Conservation (phyloP, 805 yeast species). For the Diddensiella santjacobensis region DNA sequence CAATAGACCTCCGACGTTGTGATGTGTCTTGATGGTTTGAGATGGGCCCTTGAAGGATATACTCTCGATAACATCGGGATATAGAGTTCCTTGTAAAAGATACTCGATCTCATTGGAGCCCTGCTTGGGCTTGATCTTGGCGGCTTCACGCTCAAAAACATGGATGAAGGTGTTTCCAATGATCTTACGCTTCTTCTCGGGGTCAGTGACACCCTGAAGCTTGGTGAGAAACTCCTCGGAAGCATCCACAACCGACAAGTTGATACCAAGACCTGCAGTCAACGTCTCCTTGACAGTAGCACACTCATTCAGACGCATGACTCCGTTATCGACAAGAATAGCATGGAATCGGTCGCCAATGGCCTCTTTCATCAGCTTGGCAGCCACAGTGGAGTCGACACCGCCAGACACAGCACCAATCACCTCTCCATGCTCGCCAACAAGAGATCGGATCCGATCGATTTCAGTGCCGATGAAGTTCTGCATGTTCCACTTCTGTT, state of each 20-base stretch:
- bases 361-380: slow-evolving; percentile 96
- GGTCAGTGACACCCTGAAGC: slow-evolving; percentile 93
- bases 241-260: slow-evolving; percentile 92
- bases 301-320: slow-evolving; percentile 93
- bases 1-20: slow-evolving; percentile 96
- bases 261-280: slow-evolving; percentile 90
- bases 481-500: slow-evolving; percentile 95
- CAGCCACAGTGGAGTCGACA: slow-evolving; percentile 98
- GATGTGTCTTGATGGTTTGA: slow-evolving; percentile 98
- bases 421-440: slow-evolving; percentile 97
- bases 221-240: slow-evolving; percentile 80
- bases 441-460: slow-evolving; percentile 81
- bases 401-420: slow-evolving; percentile 99
- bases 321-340: slow-evolving; percentile 95
- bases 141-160: slow-evolving; percentile 95
- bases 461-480: slow-evolving; percentile 97
- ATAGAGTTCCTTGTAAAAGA: slow-evolving; percentile 92
- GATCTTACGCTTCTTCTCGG: slow-evolving; percentile 97
- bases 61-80: slow-evolving; percentile 98
- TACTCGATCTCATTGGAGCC: slow-evolving; percentile 88
- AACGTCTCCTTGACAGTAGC: slow-evolving; percentile 81
- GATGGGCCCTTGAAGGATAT: slow-evolving; percentile 99
- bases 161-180: slow-evolving; percentile 97
- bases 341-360: slow-evolving; percentile 99
- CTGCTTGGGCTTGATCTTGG: slow-evolving; percentile 73